phyloP scores from a whole-genome alignment of 2,329 filamentous ascomycete genomes.

The Aaosphaeria arxii region DNA sequence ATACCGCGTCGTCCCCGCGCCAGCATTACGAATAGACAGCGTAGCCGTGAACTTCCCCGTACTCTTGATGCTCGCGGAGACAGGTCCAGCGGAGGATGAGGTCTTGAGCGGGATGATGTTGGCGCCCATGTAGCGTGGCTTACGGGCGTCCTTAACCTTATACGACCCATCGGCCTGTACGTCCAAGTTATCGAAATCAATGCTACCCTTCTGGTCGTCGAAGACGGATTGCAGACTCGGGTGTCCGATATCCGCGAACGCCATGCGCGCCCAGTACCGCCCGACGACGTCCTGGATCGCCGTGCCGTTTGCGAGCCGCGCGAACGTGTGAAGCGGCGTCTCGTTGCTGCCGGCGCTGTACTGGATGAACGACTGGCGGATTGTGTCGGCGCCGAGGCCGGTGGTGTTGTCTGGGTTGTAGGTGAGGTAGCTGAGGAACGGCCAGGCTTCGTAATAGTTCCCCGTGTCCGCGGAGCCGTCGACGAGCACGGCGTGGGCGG shows the following conservation, averaged over 20 bases:
- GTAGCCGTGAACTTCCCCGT: constrained; percentile 9
- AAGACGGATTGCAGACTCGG: constrained; percentile 40
- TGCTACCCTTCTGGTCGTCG: constrained; percentile 24
- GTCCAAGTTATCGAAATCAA: neutral
- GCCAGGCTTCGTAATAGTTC: constrained; percentile 39
- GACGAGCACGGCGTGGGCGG: constrained; percentile 49
- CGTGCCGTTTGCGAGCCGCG: constrained; percentile 36
- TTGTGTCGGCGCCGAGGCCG: constrained; percentile 12
- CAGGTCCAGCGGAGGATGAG: constrained; percentile 19
- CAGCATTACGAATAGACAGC: constrained; percentile 5
- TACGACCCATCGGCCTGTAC: constrained; percentile 31
- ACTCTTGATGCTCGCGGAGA: constrained; percentile 4
- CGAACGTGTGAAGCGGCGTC: constrained; percentile 49
- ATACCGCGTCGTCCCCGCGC: constrained; percentile 5
- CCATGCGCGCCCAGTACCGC: constrained; percentile 54
- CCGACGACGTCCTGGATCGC: constrained; percentile 43
- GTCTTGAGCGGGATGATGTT: constrained; percentile 48
- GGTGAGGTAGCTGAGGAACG: neutral
- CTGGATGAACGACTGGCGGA: constrained; percentile 31
- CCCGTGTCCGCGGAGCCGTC: constrained; percentile 41
- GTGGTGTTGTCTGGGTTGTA: constrained; percentile 18
- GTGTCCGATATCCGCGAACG: constrained; percentile 51
- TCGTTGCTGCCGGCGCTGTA: constrained; percentile 48
- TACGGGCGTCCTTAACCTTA: constrained; percentile 40
- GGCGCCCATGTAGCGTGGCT: constrained; percentile 50